Evolutionary conservation across 2,329 filamentous ascomycete genomes (phyloP).

Genomic region (Microdochium bolleyi): DNA sequence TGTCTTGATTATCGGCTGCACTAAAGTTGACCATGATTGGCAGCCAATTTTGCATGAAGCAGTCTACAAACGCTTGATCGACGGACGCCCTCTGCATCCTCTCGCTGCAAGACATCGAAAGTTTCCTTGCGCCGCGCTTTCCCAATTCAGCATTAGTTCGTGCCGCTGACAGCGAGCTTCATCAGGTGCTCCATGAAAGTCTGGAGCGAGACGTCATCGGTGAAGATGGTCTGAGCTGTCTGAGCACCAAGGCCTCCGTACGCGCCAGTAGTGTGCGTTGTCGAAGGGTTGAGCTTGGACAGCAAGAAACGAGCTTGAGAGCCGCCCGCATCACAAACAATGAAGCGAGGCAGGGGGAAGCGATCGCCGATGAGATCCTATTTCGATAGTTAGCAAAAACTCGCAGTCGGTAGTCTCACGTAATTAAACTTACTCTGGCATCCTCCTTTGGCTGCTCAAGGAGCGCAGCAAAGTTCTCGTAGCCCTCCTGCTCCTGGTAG

Average conservation of each 20-base stretch:
- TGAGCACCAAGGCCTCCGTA: conserved; percentile 82
- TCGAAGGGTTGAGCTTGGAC: conserved; percentile 95
- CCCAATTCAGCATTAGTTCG: conserved; percentile 33
- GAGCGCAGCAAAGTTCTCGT: conserved; percentile 87
- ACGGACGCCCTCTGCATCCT: background rate
- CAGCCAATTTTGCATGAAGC: too few relatives aligned
- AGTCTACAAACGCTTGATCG: too few relatives aligned
- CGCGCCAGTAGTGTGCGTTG: conserved; percentile 86
- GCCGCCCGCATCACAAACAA: conserved; percentile 96
- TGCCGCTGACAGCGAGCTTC: conserved; percentile 68
- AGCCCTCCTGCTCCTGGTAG: conserved; percentile 96
- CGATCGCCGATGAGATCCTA: conserved; percentile 94
- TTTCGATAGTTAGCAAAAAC: conserved; percentile 14
- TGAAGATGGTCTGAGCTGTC: conserved; percentile 96
- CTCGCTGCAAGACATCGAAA: background rate
- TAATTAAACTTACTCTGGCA: conserved; percentile 66
- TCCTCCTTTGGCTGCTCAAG: conserved; percentile 95
- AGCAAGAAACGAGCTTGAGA: conserved; percentile 95
- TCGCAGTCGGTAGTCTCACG: conserved; percentile 2
- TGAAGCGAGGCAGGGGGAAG: conserved; percentile 96
- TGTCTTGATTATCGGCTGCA: too few relatives aligned
- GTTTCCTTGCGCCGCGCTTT: background rate
- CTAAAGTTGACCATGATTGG: too few relatives aligned
- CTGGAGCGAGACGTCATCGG: conserved; percentile 93
- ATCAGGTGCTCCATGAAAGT: conserved; percentile 99